A percentile compares a stretch with the other conserved stretches of the same genome.
phyloP scores from a whole-genome alignment of 805 yeast genomes.

The Candida multigemmis region DNA sequence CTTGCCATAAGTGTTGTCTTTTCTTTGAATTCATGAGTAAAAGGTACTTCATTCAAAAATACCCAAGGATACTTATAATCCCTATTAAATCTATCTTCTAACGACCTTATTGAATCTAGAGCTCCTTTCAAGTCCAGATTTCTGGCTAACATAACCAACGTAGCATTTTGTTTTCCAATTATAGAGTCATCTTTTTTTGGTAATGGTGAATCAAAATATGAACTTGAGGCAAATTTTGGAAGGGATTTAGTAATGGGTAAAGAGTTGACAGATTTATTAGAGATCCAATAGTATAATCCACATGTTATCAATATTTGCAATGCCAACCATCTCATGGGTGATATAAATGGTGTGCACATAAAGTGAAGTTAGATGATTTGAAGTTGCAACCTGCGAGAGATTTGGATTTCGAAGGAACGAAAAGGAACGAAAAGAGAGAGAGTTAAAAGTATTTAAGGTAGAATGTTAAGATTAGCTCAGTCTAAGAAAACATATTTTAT shows the following conservation, averaged over 20 bases:
- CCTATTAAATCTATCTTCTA: conserved; percentile 34
- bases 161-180: conserved; percentile 67
- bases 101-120: conserved; percentile 33
- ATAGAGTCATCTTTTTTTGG: conserved; percentile 23
- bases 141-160: conserved; percentile 79
- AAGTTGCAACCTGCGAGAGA: too few relatives aligned
- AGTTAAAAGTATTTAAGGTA: too few relatives aligned
- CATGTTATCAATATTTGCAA: too few relatives aligned
- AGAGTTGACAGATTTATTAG: too few relatives aligned
- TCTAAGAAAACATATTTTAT: too few relatives aligned
- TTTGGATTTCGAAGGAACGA: too few relatives aligned
- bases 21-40: conserved; percentile 29
- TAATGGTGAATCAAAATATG: conserved; percentile 12
- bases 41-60: conserved; percentile 34
- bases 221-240: conserved; percentile 20
- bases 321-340: too few relatives aligned
- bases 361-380: too few relatives aligned
- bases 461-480: too few relatives aligned
- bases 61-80: conserved; percentile 36
- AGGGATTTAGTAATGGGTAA: conserved; percentile 7
- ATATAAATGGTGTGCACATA: too few relatives aligned
- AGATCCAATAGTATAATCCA: too few relatives aligned
- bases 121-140: conserved; percentile 75
- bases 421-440: too few relatives aligned
- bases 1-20: conserved; percentile 37